Conservation (phyloP, 345 rosid species). For the Citrus mangshanensis region DNA sequence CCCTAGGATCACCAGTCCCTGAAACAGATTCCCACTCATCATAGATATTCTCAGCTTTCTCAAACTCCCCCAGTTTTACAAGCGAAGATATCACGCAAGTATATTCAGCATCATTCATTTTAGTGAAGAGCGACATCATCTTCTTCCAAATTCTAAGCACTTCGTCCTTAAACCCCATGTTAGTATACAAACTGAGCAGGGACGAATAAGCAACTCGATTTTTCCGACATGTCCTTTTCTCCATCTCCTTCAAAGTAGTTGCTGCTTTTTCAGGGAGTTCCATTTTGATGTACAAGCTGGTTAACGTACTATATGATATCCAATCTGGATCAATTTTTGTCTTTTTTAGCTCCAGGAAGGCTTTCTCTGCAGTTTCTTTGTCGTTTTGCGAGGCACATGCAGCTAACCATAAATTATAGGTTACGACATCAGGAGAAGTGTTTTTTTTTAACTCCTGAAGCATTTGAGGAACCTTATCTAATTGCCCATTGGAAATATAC, state of each 20-base stretch:
- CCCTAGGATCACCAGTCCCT: constrained; percentile 52
- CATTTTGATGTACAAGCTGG: constrained; percentile 57
- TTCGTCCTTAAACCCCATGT: constrained; percentile 57
- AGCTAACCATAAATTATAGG: constrained; percentile 68
- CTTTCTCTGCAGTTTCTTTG: constrained; percentile 57
- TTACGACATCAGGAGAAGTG: constrained; percentile 64
- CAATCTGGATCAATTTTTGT: constrained; percentile 69
- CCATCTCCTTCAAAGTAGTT: constrained; percentile 77
- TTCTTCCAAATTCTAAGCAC: constrained; percentile 66
- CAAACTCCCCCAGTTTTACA: constrained; percentile 62
- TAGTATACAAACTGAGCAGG: constrained; percentile 68
- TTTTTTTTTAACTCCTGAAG: constrained; percentile 59
- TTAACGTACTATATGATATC: constrained; percentile 68
- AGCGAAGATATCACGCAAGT: constrained; percentile 71
- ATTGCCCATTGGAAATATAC: constrained; percentile 50
- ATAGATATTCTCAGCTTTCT: constrained; percentile 63
- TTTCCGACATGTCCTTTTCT: constrained; percentile 60
- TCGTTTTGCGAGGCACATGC: constrained; percentile 52
- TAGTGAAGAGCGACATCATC: constrained; percentile 54
- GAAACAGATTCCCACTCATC: constrained; percentile 78
- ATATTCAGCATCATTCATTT: constrained; percentile 73
- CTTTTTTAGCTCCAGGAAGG: constrained; percentile 55
- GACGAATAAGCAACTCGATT: constrained; percentile 62
- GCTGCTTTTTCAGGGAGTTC: constrained; percentile 50
- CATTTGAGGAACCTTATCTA: constrained; percentile 52